These are phyloP conservation scores for Phyllosticta capitalensis DNA, from an alignment of 2,329 filamentous ascomycete species.

Conservation along the genomic window DNA sequence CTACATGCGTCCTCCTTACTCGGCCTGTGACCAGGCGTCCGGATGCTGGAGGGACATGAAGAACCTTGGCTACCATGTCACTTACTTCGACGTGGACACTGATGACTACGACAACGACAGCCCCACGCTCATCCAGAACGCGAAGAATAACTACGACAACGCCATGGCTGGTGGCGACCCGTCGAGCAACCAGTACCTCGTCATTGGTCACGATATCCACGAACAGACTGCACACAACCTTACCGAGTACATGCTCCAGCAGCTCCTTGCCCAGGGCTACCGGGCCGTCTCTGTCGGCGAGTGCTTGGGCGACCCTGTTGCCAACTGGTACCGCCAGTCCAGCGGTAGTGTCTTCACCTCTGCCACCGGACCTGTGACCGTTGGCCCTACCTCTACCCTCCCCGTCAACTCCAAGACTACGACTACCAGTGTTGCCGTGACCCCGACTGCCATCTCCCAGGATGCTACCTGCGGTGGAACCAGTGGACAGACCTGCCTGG, in stretches of 20 bases:
- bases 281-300: slow-evolving; percentile 39
- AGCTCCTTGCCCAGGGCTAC: slow-evolving; percentile 30
- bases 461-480: slow-evolving; percentile 19
- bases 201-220: slow-evolving; percentile 45
- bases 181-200: slow-evolving; percentile 35
- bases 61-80: slow-evolving; percentile 48
- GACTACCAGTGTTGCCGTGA: slow-evolving; percentile 4
- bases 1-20: slow-evolving; percentile 43
- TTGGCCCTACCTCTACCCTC: slow-evolving; percentile 19
- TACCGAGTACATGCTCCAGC: slow-evolving; percentile 36
- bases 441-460: slow-evolving; percentile 13
- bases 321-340: slow-evolving; percentile 39
- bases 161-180: slow-evolving; percentile 31
- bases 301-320: slow-evolving; percentile 35
- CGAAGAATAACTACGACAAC: slow-evolving; percentile 43
- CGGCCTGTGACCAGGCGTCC: slow-evolving; percentile 34
- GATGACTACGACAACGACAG: slow-evolving; percentile 51
- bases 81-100: slow-evolving; percentile 52
- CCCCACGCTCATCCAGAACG: slow-evolving; percentile 40
- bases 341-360: slow-evolving; percentile 7
- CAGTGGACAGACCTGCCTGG: slow-evolving; percentile 9
- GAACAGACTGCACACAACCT: slow-evolving; percentile 36
- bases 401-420: slow-evolving; percentile 21
- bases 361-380: slow-evolving; percentile 25
- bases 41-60: slow-evolving; percentile 33